These are phyloP conservation scores for Candida suzukii DNA, from an alignment of 805 yeast genomes.

Conservation along the genomic window DNA sequence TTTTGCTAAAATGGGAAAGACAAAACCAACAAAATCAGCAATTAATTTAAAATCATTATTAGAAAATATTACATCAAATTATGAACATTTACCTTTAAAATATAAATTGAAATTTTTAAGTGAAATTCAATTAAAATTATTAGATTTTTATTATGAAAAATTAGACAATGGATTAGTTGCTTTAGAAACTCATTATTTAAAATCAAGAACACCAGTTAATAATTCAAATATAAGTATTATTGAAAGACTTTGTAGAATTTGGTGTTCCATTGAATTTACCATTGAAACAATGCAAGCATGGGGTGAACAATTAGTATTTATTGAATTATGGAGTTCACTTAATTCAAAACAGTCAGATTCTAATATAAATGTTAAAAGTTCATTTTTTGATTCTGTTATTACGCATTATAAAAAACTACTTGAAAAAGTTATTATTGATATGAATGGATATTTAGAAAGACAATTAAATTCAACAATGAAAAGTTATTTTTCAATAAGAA, in stretches of 20 bases:
- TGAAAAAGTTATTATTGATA: conserved; percentile 19
- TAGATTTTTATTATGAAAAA: conserved; percentile 43
- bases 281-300: conserved; percentile 32
- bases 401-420: conserved; percentile 28
- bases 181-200: conserved; percentile 33
- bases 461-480: conserved; percentile 30
- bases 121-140: conserved; percentile 48
- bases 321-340: conserved; percentile 33
- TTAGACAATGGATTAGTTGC: conserved; percentile 35
- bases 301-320: conserved; percentile 35
- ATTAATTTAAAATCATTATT: conserved; percentile 48
- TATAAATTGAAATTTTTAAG: conserved; percentile 50
- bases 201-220: conserved; percentile 1
- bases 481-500: conserved; percentile 24
- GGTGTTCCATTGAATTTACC: conserved; percentile 29
- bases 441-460: conserved; percentile 26
- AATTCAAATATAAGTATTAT: conserved; percentile 15
- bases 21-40: conserved; percentile 61
- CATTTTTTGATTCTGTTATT: conserved; percentile 38
- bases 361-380: conserved; percentile 18
- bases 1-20: conserved; percentile 29
- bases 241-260: conserved; percentile 34
- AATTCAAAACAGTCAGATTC: conserved; percentile 5
- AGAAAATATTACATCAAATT: conserved; percentile 49
- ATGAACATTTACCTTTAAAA: conserved; percentile 42